phyloP scores from a whole-genome alignment of 202 grass and related monocot species.

The Zoysia matrella region DNA sequence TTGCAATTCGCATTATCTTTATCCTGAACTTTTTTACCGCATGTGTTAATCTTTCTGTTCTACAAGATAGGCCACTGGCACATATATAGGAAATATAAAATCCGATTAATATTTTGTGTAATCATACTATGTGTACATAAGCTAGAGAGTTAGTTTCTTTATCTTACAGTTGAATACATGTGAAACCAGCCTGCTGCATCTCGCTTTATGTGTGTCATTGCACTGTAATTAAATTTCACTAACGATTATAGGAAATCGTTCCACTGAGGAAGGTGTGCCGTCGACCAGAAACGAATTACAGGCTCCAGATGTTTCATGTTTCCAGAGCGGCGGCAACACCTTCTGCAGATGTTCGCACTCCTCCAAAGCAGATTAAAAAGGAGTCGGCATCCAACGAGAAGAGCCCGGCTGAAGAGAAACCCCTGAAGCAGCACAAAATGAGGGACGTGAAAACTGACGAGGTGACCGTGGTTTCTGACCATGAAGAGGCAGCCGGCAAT shows the following conservation, averaged over 20 bases:
- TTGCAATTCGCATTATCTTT: neutral
- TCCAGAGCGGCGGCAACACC: slow-evolving; percentile 52
- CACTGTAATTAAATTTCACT: neutral
- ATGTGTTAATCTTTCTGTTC: neutral
- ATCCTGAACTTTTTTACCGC: neutral
- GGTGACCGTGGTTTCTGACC: slow-evolving; percentile 43
- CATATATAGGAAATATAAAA: neutral
- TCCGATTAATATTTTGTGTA: neutral
- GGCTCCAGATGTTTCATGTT: slow-evolving; percentile 88
- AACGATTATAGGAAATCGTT: slow-evolving; percentile 76
- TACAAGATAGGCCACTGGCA: neutral
- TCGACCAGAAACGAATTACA: slow-evolving; percentile 92
- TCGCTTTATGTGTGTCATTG: neutral
- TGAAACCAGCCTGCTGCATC: neutral
- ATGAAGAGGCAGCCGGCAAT: slow-evolving; percentile 2
- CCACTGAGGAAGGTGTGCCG: slow-evolving; percentile 98
- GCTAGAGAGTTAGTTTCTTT: too few relatives aligned
- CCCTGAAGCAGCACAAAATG: slow-evolving; percentile 66
- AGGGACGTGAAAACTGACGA: slow-evolving; percentile 80
- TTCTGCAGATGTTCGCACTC: slow-evolving; percentile 44
- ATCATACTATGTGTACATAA: neutral
- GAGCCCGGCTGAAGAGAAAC: slow-evolving; percentile 45
- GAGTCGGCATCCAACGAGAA: slow-evolving; percentile 42
- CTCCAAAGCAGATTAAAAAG: slow-evolving; percentile 43
- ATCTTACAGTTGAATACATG: neutral